Conservation (phyloP, 2,329 filamentous ascomycete genomes). For the Fusarium temperatum region DNA sequence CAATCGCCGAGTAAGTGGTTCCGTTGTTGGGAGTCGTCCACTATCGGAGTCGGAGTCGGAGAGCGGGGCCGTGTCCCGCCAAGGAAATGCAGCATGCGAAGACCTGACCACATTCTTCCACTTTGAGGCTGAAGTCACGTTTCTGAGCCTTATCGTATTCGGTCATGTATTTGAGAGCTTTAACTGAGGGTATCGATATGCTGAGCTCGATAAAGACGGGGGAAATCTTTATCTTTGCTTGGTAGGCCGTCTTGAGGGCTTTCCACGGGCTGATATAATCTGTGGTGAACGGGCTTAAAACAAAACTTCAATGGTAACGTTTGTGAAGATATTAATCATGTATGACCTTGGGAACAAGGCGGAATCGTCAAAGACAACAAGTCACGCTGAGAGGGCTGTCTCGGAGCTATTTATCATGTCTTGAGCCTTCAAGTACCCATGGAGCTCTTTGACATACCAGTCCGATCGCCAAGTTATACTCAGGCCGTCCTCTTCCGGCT, state of each 20-base stretch:
- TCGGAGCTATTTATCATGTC: conserved; percentile 34
- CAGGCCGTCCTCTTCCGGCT: conserved; percentile 30
- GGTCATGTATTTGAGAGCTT: neutral
- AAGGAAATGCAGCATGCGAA: conserved; percentile 22
- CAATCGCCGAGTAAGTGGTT: conserved; percentile 32
- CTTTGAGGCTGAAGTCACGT: conserved; percentile 14
- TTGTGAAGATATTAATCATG: neutral
- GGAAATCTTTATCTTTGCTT: neutral
- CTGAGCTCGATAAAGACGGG: neutral
- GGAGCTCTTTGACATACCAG: neutral
- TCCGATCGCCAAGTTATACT: conserved; percentile 11
- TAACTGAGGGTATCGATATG: neutral
- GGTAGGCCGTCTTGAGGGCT: neutral
- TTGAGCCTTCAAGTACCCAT: conserved; percentile 12
- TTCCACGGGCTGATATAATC: neutral
- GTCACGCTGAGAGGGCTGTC: neutral
- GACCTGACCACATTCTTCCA: conserved; percentile 12
- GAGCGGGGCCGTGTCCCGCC: conserved; percentile 26
- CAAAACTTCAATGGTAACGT: neutral
- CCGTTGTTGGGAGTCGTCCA: conserved; percentile 23
- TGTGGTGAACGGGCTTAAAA: neutral
- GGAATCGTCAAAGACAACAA: neutral
- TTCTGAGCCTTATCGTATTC: conserved; percentile 5
- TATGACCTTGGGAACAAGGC: neutral
- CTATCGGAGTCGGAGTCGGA: neutral